These are phyloP conservation scores for Dactylonectria estremocensis DNA, from an alignment of 2,329 filamentous ascomycete genomes.

Conservation along the genomic window DNA sequence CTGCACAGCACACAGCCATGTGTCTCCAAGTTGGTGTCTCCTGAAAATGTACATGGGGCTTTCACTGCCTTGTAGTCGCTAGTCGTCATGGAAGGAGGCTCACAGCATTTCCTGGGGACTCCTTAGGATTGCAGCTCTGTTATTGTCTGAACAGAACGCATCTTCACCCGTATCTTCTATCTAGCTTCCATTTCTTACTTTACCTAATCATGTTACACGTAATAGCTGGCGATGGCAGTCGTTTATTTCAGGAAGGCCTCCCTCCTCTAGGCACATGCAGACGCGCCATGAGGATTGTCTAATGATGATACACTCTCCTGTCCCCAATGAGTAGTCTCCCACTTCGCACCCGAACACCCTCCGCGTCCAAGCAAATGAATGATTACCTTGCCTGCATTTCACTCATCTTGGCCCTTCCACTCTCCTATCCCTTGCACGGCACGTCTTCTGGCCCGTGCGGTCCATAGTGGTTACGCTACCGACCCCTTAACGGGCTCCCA, in stretches of 20 bases:
- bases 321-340: constrained; percentile 18
- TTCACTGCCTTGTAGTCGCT: constrained; percentile 10
- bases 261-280: constrained; percentile 7
- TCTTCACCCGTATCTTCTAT: constrained; percentile 7
- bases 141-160: constrained; percentile 3
- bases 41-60: constrained; percentile 24
- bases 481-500: constrained; percentile 46
- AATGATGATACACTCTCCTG: constrained; percentile 21
- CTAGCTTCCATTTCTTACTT: constrained; percentile 7
- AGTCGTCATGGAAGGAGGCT: constrained; percentile 5
- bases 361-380: constrained; percentile 1
- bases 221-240: background rate
- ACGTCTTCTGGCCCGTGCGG: constrained; percentile 11
- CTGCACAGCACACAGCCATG: constrained; percentile 17
- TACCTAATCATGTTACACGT: background rate
- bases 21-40: constrained; percentile 12
- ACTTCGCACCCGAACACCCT: constrained; percentile 15
- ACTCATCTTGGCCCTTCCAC: constrained; percentile 20
- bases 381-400: constrained; percentile 4
- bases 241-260: background rate
- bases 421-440: constrained; percentile 23
- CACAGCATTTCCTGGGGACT: constrained; percentile 2
- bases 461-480: constrained; percentile 41
- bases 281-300: constrained; percentile 8
- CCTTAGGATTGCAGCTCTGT: constrained; percentile 11